These are phyloP conservation scores for Agaricus blazei DNA, from an alignment of 768 basidiomycete species.

Conservation along the genomic window DNA sequence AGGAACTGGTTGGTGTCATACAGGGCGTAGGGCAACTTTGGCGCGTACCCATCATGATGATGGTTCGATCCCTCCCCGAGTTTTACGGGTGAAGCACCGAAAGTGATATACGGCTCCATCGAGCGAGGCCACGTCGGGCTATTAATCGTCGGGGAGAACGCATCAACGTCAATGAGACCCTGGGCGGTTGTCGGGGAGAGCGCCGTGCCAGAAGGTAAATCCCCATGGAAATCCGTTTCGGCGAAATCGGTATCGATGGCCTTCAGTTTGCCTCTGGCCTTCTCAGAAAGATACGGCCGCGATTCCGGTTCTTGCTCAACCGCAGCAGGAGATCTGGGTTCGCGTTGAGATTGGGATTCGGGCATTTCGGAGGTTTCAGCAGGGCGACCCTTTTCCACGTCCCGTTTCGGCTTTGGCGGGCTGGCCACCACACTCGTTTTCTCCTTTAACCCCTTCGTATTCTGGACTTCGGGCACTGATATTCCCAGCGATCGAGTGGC, in stretches of 20 bases:
- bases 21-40: no score
- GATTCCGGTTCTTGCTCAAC: background rate
- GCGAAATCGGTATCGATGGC: background rate
- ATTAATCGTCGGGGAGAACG: background rate
- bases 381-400: background rate
- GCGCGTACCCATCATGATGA: background rate
- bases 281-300: constrained; percentile 1
- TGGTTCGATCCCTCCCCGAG: background rate
- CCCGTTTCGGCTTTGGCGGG: background rate
- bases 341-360: background rate
- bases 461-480: background rate
- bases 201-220: background rate
- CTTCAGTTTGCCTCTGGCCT: constrained; percentile 7
- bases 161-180: background rate
- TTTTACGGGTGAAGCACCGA: background rate
- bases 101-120: background rate
- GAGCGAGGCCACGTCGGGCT: no score
- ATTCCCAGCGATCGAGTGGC: background rate
- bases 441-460: background rate
- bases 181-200: background rate
- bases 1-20: no score
- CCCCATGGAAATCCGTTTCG: background rate
- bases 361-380: background rate
- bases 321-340: background rate
- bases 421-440: background rate